Base-by-base conservation (phyloP, 1,139 yeast species). In the Protomyces pachydermus region DNA sequence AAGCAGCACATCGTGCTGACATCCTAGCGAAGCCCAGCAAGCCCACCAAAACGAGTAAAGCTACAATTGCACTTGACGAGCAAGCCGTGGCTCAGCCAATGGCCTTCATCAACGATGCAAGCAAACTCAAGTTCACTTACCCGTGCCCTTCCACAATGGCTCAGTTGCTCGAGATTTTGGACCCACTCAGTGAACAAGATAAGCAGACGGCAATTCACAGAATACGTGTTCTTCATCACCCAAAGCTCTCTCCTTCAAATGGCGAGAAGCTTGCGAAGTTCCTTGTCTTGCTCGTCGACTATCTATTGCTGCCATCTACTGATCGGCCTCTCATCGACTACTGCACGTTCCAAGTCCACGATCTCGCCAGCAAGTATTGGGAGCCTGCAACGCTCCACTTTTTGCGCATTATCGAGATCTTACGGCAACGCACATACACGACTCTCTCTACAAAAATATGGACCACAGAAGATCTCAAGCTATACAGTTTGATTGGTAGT, bases 171-270 rank as follows among this genome's bases (percentile, higher is more conserved):
- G 70, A 71, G 0, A 68, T 78, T 3, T 71, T 84, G 16, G 73
- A 74, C n/a, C 71, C 74, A 0, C 70, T 79, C 16, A 78, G 79
- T 0, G 72, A 78, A 37, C 72, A 72, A 14, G 80, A 83, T 28
- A 84, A 84, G 50, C 76, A 82, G 8, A 71, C 74, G 3, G 78
- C 81, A 54, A 78, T 88, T 42, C 81, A 82, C 64, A 80, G 81
- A 63, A 81, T 91, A 54, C 76, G 88, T 65, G 81, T 81, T 60
- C 73, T 79, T 0, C 84, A 86, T 74, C 91, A 88, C 68, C 96
- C 97, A 14, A 83, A 86, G 69, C 78, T 88, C 62, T 89, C 88
- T 3, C 82, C 80, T 65, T 97, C 96, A 0, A 91, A 93, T 73
- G 91, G 90, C 73, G 88, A 84, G 65, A 86, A 83, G 71, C 78